phyloP scores from a whole-genome alignment of 345 rosid genomes.

The Kernera saxatilis region DNA sequence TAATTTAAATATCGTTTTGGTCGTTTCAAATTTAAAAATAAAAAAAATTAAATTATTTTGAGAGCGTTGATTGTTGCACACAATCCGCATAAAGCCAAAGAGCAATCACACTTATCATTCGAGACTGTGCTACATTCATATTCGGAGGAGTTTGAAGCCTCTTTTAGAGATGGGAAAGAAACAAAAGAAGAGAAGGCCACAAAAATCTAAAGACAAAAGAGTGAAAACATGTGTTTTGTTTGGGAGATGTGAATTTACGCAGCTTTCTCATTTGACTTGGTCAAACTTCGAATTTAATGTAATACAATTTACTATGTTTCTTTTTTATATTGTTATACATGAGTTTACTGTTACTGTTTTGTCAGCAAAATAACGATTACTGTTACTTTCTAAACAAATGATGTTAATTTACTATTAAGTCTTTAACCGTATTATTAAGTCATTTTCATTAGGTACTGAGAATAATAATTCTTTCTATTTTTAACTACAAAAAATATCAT shows the following conservation, averaged over 20 bases:
- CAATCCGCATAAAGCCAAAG: conserved; percentile 10
- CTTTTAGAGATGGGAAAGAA: conserved; percentile 9
- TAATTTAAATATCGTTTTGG: neutral
- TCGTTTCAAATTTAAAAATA: neutral
- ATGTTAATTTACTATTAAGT: neutral
- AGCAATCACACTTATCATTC: conserved; percentile 16
- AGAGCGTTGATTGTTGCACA: conserved; percentile 18
- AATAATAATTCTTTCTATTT: neutral
- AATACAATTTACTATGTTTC: neutral
- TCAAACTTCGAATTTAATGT: conserved; percentile 19
- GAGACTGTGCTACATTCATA: neutral
- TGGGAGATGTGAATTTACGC: conserved; percentile 19
- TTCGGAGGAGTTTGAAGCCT: neutral
- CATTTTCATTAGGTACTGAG: neutral
- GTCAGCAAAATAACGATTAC: too few species aligned
- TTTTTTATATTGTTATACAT: neutral
- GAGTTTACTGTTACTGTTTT: too few species aligned
- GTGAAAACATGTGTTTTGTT: conserved; percentile 28
- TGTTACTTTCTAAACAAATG: neutral
- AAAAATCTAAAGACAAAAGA: conserved; percentile 28
- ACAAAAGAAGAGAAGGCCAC: conserved; percentile 18
- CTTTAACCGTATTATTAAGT: neutral
- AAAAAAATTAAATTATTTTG: neutral
- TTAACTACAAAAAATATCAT: neutral
- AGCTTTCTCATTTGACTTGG: conserved; percentile 20